Percentiles rank a stretch among this genome's conserved stretches.
These are phyloP conservation scores for Phanerochaete carnosa DNA, from an alignment of 768 basidiomycete genomes.

Conservation along the genomic window DNA sequence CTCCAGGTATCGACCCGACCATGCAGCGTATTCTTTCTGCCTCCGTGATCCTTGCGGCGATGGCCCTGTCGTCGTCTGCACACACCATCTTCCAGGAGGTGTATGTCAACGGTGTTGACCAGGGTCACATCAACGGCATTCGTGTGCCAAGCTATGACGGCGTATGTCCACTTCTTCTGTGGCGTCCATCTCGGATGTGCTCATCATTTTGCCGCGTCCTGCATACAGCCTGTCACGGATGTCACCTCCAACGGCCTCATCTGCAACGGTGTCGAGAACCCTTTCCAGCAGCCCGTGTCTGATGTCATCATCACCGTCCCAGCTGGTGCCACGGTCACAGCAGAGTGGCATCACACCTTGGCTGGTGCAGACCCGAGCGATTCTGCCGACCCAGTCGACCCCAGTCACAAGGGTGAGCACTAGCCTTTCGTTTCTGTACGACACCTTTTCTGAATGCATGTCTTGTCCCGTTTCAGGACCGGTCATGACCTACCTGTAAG, in stretches of 20 bases:
- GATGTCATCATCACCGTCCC: constrained; percentile 30
- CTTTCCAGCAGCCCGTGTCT: constrained; percentile 14
- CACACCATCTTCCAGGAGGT: constrained; percentile 55
- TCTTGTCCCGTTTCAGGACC: constrained; percentile 27
- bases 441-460: no score
- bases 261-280: constrained; percentile 46
- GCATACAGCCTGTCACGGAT: constrained; percentile 47
- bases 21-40: constrained; percentile 1
- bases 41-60: constrained; percentile 21
- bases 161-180: constrained; percentile 24
- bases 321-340: constrained; percentile 49
- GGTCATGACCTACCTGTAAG: constrained; percentile 48
- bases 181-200: neutral
- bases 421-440: neutral
- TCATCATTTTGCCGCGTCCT: neutral
- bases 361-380: constrained; percentile 29
- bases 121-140: constrained; percentile 42
- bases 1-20: neutral
- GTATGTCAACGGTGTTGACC: constrained; percentile 49
- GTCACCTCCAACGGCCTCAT: constrained; percentile 53
- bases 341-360: constrained; percentile 29
- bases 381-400: constrained; percentile 46
- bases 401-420: constrained; percentile 44
- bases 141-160: constrained; percentile 47
- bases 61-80: constrained; percentile 35